Evolutionary conservation across 2,329 filamentous ascomycete genomes (phyloP).

Genomic region (Coniochaeta prunicola): DNA sequence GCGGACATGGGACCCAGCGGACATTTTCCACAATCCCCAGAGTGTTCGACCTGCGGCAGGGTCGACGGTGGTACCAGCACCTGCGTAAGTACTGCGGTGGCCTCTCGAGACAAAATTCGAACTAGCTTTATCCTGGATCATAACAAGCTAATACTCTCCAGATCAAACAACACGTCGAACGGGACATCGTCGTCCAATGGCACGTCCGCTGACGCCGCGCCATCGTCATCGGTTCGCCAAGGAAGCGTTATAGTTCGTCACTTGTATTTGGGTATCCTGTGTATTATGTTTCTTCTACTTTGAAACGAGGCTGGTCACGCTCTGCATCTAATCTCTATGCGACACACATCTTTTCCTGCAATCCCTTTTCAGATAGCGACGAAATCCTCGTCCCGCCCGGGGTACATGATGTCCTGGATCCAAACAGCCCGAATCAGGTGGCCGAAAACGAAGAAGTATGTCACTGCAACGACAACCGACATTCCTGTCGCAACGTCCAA

Average conservation of each 20-base stretch:
- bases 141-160: neutral
- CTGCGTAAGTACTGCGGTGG: neutral
- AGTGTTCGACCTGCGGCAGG: constrained; percentile 26
- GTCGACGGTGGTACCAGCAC: neutral
- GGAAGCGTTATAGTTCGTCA: neutral
- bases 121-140: neutral
- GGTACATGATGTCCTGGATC: constrained; percentile 48
- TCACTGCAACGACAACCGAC: constrained; percentile 34
- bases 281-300: neutral
- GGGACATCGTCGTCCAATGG: neutral
- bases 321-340: neutral
- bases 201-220: neutral
- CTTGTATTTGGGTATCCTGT: neutral
- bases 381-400: constrained; percentile 46
- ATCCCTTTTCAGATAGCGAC: constrained; percentile 28
- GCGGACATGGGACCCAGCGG: constrained; percentile 39
- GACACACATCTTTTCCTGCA: neutral
- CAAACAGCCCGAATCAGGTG: constrained; percentile 39
- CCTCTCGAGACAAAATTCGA: neutral
- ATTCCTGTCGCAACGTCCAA: constrained; percentile 42
- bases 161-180: neutral
- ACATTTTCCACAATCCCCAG: constrained; percentile 54
- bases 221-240: neutral
- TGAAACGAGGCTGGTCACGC: neutral
- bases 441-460: constrained; percentile 36